Conservation (phyloP, 2,329 filamentous ascomycete genomes). For the Ascomycota sp. region DNA sequence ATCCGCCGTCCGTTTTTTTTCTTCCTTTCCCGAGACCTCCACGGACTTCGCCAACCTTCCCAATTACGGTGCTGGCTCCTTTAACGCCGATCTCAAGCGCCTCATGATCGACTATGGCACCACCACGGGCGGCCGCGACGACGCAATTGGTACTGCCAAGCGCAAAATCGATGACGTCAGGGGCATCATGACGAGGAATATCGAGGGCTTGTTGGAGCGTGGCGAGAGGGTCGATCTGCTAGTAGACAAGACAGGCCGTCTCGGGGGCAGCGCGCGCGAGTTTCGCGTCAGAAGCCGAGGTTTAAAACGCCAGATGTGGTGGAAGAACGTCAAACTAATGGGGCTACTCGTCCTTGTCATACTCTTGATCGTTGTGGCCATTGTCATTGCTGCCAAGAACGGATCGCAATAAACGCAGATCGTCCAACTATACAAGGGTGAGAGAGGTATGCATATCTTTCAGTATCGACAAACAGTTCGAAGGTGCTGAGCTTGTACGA, state of each 20-base stretch:
- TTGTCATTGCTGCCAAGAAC: conserved; percentile 32
- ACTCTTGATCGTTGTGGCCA: conserved; percentile 31
- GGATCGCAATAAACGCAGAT: conserved; percentile 2
- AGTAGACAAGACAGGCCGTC: conserved; percentile 86
- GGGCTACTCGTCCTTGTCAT: conserved; percentile 53
- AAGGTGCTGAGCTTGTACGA: background rate
- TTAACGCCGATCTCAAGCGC: conserved; percentile 58
- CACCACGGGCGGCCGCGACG: conserved; percentile 51
- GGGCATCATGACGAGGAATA: conserved; percentile 91
- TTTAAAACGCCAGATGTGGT: conserved; percentile 91
- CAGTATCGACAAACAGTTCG: background rate
- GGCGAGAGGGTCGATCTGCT: conserved; percentile 86
- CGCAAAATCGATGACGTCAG: conserved; percentile 81
- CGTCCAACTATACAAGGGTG: background rate
- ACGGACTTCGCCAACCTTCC: conserved; percentile 63
- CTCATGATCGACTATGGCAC: conserved; percentile 75
- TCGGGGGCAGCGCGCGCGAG: conserved; percentile 75
- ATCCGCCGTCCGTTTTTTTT: conserved; percentile 75
- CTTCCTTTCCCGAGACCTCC: conserved; percentile 35
- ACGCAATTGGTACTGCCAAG: conserved; percentile 68
- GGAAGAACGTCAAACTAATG: conserved; percentile 98
- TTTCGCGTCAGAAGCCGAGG: conserved; percentile 76
- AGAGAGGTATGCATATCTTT: background rate
- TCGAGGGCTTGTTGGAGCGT: conserved; percentile 71
- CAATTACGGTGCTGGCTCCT: conserved; percentile 74